Evolutionary conservation across 768 basidiomycete genomes (phyloP).

Genomic region (Daedalea quercina): DNA sequence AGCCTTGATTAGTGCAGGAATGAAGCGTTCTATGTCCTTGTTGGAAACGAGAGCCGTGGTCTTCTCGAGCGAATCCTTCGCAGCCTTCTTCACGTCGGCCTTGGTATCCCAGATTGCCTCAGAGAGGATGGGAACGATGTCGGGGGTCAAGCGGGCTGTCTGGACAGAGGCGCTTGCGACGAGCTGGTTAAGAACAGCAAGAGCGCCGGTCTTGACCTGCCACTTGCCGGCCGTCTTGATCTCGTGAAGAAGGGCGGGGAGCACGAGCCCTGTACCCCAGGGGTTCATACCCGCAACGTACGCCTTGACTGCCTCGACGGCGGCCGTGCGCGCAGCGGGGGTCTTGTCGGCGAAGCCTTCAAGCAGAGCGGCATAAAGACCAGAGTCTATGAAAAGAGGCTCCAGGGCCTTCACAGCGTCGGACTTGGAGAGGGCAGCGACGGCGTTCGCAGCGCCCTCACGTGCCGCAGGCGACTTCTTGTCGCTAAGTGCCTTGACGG

Average conservation of each 20-base stretch:
- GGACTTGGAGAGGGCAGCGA: constrained; percentile 55
- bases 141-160: constrained; percentile 85
- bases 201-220: constrained; percentile 90
- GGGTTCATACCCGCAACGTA: constrained; percentile 78
- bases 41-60: constrained; percentile 92
- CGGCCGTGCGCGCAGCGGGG: constrained; percentile 78
- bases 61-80: constrained; percentile 90
- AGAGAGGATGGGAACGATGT: constrained; percentile 89
- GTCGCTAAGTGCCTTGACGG: constrained; percentile 82
- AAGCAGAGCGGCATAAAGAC: constrained; percentile 79
- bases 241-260: constrained; percentile 85
- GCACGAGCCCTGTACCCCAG: constrained; percentile 78
- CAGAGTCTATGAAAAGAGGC: constrained; percentile 81
- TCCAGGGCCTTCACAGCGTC: constrained; percentile 80
- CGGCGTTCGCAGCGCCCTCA: constrained; percentile 77
- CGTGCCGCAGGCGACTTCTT: constrained; percentile 93
- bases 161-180: constrained; percentile 77
- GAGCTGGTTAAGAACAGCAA: constrained; percentile 80
- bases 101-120: constrained; percentile 99
- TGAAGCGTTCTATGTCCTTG: constrained; percentile 97
- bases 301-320: constrained; percentile 74
- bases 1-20: constrained; percentile 96
- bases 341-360: constrained; percentile 95
- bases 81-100: constrained; percentile 97
- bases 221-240: constrained; percentile 96